Conservation (phyloP, 371 early-diverging fungal species). For the Mucor indicus region DNA sequence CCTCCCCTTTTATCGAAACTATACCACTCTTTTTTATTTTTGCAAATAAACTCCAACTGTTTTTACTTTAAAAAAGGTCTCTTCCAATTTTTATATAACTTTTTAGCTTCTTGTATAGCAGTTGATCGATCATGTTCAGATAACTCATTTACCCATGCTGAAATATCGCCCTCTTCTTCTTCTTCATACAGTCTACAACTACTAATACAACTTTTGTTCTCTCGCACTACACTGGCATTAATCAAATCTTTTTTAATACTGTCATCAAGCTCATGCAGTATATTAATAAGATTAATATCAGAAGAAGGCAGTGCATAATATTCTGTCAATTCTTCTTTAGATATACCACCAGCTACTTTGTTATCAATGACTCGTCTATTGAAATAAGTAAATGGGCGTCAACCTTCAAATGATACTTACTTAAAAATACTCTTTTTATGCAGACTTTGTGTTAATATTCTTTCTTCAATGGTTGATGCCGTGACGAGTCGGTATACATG, state of each 20-base stretch:
- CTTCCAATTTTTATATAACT: background rate
- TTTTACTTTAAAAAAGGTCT: too few relatives aligned
- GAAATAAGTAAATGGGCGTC: conserved; percentile 29
- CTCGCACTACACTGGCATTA: background rate
- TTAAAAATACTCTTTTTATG: conserved; percentile 36
- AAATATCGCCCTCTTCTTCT: background rate
- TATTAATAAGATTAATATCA: background rate
- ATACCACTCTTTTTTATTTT: too few relatives aligned
- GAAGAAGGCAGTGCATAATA: background rate
- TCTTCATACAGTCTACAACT: background rate
- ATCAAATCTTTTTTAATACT: background rate
- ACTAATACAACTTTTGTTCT: conserved; percentile 3
- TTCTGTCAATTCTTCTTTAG: conserved; percentile 3
- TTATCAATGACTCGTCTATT: conserved; percentile 62
- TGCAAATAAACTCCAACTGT: too few relatives aligned
- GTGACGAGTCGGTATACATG: conserved; percentile 51
- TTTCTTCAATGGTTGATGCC: conserved; percentile 40
- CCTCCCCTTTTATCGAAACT: too few relatives aligned
- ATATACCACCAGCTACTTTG: conserved; percentile 14
- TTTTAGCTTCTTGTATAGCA: conserved; percentile 2
- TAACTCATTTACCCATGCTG: background rate
- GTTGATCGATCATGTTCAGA: background rate
- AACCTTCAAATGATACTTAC: conserved; percentile 45
- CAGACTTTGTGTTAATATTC: conserved; percentile 19
- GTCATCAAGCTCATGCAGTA: background rate